Base-by-base conservation (phyloP, 768 basidiomycete genomes). In the Termitomyces sp. region DNA sequence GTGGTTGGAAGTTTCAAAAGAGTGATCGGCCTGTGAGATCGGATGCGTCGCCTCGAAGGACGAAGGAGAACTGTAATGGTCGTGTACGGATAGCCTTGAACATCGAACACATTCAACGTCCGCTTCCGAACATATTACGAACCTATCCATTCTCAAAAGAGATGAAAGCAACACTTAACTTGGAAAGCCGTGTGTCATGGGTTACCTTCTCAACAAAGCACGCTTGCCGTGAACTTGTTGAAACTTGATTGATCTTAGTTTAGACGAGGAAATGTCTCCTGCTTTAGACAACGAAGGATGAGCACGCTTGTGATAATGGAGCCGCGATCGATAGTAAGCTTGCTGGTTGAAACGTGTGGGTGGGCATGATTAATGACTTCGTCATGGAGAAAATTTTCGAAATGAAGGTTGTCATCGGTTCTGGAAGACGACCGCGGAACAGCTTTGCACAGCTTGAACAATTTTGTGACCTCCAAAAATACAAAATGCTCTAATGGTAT, bases 391-490 rank as follows among this genome's bases (percentile, higher is more conserved):
- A 24, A 46, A 18, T 22, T 33, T 53, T 27, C 27, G 44, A 18
- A 27, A 45, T 55, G 54, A 22, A 45, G n/a, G 1, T 20, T 16
- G 12, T 48, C 37, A 20, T 48, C 59, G 15, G 49, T 1, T 16
- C 36, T 24, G 6, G 46, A 48, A 11, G 20, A n/a, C 11, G 39
- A 27, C 51, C 60, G 41, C 8, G 44, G 56, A 36, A 61, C 52
- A 58, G 56, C 39, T 48, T 61, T 54, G 33, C 56, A 61, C 56
- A 51, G 50, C 50, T 51, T 36, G 15, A 22, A 36, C 6, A 51
- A 51, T 31, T 30, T 51, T 30, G 20, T 1, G n/a, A 18, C 44
- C 22, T 58, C 49, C 27, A 41, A 33, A 16, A 37, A 24, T 47
- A 33, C 9, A 37, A 8, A 54, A 31, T 42, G 36, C n/a, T 36